phyloP scores from a whole-genome alignment of 2,329 filamentous ascomycete species.

The Aspergillus versicolor region DNA sequence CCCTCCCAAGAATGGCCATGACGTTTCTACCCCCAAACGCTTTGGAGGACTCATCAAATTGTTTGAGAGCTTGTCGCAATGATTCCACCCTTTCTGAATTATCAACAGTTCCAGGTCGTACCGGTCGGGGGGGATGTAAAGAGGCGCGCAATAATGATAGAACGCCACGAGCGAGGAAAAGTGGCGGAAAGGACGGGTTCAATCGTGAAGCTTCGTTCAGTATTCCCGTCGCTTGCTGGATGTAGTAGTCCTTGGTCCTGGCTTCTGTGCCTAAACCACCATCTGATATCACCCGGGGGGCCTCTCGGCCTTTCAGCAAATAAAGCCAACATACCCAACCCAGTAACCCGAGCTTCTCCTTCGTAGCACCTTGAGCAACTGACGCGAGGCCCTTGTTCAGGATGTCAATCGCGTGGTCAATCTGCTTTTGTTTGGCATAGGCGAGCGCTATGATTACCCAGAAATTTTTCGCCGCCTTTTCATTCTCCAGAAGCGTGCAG shows the following conservation, averaged over 20 bases:
- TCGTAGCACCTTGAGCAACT: constrained; percentile 66
- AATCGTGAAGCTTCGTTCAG: constrained; percentile 95
- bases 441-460: constrained; percentile 98
- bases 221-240: constrained; percentile 84
- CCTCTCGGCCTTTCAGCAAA: constrained; percentile 82
- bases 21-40: constrained; percentile 84
- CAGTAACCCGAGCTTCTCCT: constrained; percentile 82
- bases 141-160: constrained; percentile 85
- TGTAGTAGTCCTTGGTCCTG: constrained; percentile 89
- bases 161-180: constrained; percentile 88
- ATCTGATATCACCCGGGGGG: constrained; percentile 66
- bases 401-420: constrained; percentile 76
- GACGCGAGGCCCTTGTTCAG: constrained; percentile 72
- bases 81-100: constrained; percentile 72
- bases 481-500: constrained; percentile 91
- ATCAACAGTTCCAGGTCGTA: constrained; percentile 63
- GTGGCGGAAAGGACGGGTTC: constrained; percentile 86
- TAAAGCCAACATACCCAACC: constrained; percentile 89
- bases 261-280: constrained; percentile 66
- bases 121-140: constrained; percentile 69
- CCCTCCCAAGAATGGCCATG: constrained; percentile 87
- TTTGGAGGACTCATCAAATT: constrained; percentile 89
- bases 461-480: constrained; percentile 83
- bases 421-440: constrained; percentile 93
- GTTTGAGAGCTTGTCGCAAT: constrained; percentile 80